Percentiles rank a stretch among this genome's conserved stretches.
phyloP scores from a whole-genome alignment of 805 yeast species.

The Saccharomyces paradoxus region DNA sequence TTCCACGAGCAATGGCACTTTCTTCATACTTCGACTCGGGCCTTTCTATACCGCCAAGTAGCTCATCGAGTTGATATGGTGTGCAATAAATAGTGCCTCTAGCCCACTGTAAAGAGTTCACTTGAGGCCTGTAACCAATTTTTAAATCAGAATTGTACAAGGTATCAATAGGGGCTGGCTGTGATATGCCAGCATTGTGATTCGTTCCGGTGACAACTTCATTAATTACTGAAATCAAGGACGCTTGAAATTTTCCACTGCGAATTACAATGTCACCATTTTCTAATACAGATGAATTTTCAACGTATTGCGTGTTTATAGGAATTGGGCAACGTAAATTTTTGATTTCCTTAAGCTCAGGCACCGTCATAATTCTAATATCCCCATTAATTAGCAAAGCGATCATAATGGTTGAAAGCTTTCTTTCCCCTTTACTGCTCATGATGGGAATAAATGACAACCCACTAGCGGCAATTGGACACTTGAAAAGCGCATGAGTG shows the following conservation, averaged over 20 bases:
- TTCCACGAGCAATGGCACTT: slow-evolving; percentile 45
- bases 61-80: slow-evolving; percentile 49
- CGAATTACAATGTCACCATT: slow-evolving; percentile 55
- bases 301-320: slow-evolving; percentile 34
- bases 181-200: slow-evolving; percentile 5
- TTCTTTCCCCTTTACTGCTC: slow-evolving; percentile 16
- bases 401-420: slow-evolving; percentile 42
- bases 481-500: slow-evolving; percentile 52
- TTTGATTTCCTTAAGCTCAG: slow-evolving; percentile 53
- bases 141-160: slow-evolving; percentile 62
- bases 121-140: slow-evolving; percentile 72
- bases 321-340: slow-evolving; percentile 39
- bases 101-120: slow-evolving; percentile 78
- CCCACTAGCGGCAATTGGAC: slow-evolving; percentile 41
- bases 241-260: slow-evolving; percentile 46
- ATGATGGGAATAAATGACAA: slow-evolving; percentile 35
- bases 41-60: slow-evolving; percentile 71
- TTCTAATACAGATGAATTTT: slow-evolving; percentile 39
- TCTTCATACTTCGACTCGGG: slow-evolving; percentile 53
- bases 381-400: slow-evolving; percentile 40
- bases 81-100: slow-evolving; percentile 63
- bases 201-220: slow-evolving; percentile 32
- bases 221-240: slow-evolving; percentile 41
- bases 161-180: slow-evolving; percentile 37
- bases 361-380: slow-evolving; percentile 43